phyloP scores from a whole-genome alignment of 2,329 filamentous ascomycete genomes.

The Gnomoniopsis sp. region DNA sequence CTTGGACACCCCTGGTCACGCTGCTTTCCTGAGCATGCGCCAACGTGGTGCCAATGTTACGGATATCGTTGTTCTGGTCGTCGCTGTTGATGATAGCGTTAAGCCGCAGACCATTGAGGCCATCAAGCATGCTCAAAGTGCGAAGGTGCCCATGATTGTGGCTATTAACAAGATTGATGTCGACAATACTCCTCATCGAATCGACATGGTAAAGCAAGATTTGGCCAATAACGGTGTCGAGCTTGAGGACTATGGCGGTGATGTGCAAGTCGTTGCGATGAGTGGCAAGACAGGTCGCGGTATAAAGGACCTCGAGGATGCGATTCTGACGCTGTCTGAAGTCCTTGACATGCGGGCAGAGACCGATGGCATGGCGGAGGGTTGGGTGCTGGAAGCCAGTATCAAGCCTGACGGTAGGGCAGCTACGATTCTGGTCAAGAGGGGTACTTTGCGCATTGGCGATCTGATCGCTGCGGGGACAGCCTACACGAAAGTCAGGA shows the following conservation, averaged over 20 bases:
- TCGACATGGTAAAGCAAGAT: conserved; percentile 84
- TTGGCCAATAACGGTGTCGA: conserved; percentile 80
- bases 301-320: conserved; percentile 90
- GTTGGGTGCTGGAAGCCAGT: conserved; percentile 89
- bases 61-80: conserved; percentile 92
- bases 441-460: conserved; percentile 78
- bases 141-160: conserved; percentile 92
- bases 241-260: conserved; percentile 92
- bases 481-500: conserved; percentile 83
- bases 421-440: conserved; percentile 83
- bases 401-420: conserved; percentile 81
- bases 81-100: conserved; percentile 94
- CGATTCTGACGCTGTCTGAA: conserved; percentile 79
- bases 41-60: conserved; percentile 94
- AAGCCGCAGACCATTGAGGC: conserved; percentile 97
- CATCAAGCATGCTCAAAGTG: conserved; percentile 83
- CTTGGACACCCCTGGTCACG: conserved; percentile 93
- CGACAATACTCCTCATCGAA: conserved; percentile 78
- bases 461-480: conserved; percentile 84
- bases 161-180: conserved; percentile 83
- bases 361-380: conserved; percentile 72
- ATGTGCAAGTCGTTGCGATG: conserved; percentile 86
- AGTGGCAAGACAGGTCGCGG: conserved; percentile 92
- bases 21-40: conserved; percentile 93
- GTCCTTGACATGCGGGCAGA: conserved; percentile 88